Base-by-base conservation (phyloP, 495 filamentous ascomycete genomes). In the Sphaerosporella brunnea region DNA sequence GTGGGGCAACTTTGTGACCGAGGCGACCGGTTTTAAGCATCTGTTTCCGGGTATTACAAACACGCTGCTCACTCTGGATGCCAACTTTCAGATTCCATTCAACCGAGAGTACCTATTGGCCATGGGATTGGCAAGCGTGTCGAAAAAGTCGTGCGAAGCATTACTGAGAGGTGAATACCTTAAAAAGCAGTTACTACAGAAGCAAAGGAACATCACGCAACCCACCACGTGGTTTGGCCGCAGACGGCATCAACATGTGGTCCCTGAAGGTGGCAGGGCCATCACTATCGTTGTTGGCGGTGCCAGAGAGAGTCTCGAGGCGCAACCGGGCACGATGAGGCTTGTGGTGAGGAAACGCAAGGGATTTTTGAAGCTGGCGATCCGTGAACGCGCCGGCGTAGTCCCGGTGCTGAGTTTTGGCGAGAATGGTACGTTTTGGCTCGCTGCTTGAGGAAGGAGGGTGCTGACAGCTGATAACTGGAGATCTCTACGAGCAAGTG, bases 1-100 rank as follows among this genome's bases (percentile, higher is more conserved):
- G 1, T 95, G 90, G 64, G 84, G 81, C 2, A 80, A 87, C 13
- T 95, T 97, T 53, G 82, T 70, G 23, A 96, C 92, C 4, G 90
- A 96, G 53, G 60, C 53, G 1, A 53, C 53, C 3, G 85, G 90
- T 2, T 97, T 96, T 63, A 74, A 74, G 1, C 73, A 80, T 45
- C 74, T 95, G 21, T 97, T 95, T 54, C 92, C 92, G 0, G 88
- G 85, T n/a, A 94, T 97, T 54, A 93, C 76, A 16, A 97, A 85
- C 62, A 88, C 82, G 16, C 69, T 97, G 1, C 69, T 96, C 7
- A 97, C 90, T 0, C 73, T 97, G 13, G 90, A 93, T 59, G 76
- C 77, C 21, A 97, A 96, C 66, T 97, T 97, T 65, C 77, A 82
- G 21, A 80, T 96, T 45, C 90, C 90, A 0, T 73, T 96, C 18